Base-by-base conservation (phyloP, 305 asterid species). In the Fraxinus ornus region DNA sequence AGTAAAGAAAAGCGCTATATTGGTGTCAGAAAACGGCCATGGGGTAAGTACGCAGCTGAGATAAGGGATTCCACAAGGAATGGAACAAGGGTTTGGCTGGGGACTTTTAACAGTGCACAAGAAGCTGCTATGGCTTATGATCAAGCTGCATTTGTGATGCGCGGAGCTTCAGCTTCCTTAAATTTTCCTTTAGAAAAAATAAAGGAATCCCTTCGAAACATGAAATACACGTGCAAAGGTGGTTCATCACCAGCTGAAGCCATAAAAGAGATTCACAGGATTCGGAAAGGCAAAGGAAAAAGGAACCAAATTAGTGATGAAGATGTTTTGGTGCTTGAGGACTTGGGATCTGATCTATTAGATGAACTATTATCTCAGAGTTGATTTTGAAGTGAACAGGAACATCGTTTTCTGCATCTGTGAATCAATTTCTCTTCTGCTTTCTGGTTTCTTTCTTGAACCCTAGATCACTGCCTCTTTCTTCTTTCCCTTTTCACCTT, bases 31-130 rank as follows among this genome's bases (percentile, higher is more conserved):
- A 85, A 75, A 71, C 86, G 90, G 22, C 89, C 91, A 3, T 89
- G 91, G 91, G 90, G 91, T 2, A 85, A 80, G 19, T 89, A 74
- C 10, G 91, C 90, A 0, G 91, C 90, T 0, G 90, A 88, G 32
- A 85, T 85, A 1, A 78, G 85, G 81, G 87, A 85, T 82, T 82
- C 87, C 12, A 82, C 87, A 2, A 78, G 81, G 41, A 81, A 64
- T 1, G 87, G 87, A 74, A 49, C 39, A 13, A 81, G 87, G 74
- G 83, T 85, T 75, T 81, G 87, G 85, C 87, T 85, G 2, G 85
- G 85, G n/a, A 85, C 87, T 1, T 85, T 85, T 39, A 78, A 82
- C 55, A 79, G 12, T 12, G 83, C 87, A 0, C 78, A 85, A 47
- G 81, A 85, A 64, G 86, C 90, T 0, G 91, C 90, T 4, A 28